A percentile compares a stretch with the other conserved stretches of the same genome.
Conservation (phyloP, 768 basidiomycete genomes). For the Russula foetens region DNA sequence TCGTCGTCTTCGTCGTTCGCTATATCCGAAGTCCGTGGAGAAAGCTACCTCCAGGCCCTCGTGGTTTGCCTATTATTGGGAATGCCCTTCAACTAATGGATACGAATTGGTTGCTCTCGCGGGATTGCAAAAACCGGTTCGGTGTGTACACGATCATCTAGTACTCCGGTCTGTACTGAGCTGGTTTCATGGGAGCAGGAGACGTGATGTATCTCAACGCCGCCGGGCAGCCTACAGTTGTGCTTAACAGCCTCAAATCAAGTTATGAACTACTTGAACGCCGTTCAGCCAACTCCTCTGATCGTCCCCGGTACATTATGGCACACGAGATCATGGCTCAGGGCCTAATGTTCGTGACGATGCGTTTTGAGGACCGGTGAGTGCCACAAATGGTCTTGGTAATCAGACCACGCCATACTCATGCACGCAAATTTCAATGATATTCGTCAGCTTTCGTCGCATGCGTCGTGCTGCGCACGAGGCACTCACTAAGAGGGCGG, state of each 20-base stretch:
- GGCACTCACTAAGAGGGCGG: conserved; percentile 23
- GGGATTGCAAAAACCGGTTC: neutral
- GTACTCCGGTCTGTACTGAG: neutral
- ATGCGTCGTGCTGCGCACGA: conserved; percentile 29
- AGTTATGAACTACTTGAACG: conserved; percentile 22
- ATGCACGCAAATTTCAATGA: neutral
- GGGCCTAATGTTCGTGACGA: neutral
- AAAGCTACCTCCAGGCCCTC: neutral
- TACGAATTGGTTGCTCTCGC: neutral
- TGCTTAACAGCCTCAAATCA: neutral
- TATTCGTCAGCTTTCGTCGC: conserved; percentile 25
- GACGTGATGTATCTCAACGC: conserved; percentile 22
- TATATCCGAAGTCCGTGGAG: conserved; percentile 5
- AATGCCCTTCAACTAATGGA: neutral
- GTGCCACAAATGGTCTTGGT: neutral
- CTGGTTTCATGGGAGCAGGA: neutral
- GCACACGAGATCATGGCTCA: conserved; percentile 6
- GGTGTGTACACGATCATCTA: neutral
- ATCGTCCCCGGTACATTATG: conserved; percentile 16
- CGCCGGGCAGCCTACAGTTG: conserved; percentile 16
- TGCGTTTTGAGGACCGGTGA: neutral
- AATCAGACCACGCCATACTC: neutral
- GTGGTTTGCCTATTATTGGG: conserved; percentile 1
- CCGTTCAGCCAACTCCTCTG: conserved; percentile 24
- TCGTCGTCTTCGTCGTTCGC: neutral